phyloP scores from a whole-genome alignment of 257 asterid species.

The Lantana camara region DNA sequence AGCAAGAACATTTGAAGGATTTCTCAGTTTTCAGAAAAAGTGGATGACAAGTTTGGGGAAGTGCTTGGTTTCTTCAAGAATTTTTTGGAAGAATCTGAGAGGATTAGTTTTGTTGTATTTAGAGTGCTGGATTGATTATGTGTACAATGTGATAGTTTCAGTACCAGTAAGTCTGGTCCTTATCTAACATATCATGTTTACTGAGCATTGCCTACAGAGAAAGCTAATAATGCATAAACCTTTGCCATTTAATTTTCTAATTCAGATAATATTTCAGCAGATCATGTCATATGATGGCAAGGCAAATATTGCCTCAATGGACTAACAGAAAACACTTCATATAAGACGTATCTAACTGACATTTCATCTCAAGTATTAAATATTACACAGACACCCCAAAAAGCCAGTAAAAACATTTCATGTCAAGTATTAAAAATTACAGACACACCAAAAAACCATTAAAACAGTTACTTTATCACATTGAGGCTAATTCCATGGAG shows the following conservation, averaged over 20 bases:
- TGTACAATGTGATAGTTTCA: conserved; percentile 16
- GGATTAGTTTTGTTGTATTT: conserved; percentile 10
- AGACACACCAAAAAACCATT: background rate
- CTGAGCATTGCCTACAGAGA: background rate
- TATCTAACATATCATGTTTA: background rate
- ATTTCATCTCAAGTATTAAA: background rate
- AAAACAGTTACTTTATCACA: background rate
- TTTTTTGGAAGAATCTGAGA: background rate
- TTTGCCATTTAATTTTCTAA: background rate
- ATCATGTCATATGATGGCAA: background rate
- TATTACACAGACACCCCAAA: background rate
- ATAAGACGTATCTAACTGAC: too few species aligned
- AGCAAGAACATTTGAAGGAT: background rate
- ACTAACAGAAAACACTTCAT: too few species aligned
- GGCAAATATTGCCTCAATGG: too few species aligned
- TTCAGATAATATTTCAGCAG: background rate
- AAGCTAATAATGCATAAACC: background rate
- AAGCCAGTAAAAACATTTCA: background rate
- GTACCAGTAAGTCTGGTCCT: background rate
- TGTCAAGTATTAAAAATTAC: background rate
- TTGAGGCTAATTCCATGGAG: background rate
- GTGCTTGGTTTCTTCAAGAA: background rate
- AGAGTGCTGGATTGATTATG: conserved; percentile 5
- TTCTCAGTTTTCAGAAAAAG: background rate
- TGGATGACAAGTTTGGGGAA: background rate